Evolutionary conservation across 495 filamentous ascomycete genomes (phyloP).

Genomic region (Penicillium coprophilum): DNA sequence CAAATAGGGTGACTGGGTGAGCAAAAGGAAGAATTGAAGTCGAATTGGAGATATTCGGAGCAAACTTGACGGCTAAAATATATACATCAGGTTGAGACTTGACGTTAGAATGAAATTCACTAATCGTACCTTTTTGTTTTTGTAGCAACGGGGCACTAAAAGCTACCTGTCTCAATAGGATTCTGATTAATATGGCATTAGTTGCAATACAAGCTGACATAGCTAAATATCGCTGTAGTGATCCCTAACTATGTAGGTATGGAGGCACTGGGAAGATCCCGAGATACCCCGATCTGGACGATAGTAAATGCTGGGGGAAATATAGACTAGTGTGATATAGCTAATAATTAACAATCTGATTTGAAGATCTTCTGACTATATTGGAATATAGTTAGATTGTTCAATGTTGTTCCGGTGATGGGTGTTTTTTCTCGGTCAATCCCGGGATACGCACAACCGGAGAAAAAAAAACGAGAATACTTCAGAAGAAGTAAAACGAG

Average conservation of each 20-base stretch:
- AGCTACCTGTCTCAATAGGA: neutral
- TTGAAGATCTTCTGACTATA: neutral
- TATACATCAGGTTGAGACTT: neutral
- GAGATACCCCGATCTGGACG: neutral
- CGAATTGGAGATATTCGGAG: neutral
- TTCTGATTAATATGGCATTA: neutral
- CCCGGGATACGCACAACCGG: constrained; percentile 8
- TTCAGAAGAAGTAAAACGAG: neutral
- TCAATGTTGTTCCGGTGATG: constrained; percentile 10
- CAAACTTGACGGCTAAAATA: neutral
- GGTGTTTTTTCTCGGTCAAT: constrained; percentile 12
- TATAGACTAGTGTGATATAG: neutral
- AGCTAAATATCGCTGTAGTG: neutral
- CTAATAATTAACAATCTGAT: neutral
- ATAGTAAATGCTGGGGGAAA: neutral
- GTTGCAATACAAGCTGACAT: neutral
- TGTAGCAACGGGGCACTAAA: neutral
- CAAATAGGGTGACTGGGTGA: neutral
- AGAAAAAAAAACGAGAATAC: neutral
- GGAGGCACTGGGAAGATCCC: neutral
- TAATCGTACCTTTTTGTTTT: neutral
- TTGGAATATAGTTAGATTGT: neutral
- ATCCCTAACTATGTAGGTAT: neutral
- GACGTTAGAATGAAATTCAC: neutral
- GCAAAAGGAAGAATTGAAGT: neutral